Percentiles rank a stretch among this genome's conserved stretches.
Evolutionary conservation across 257 asterid genomes (phyloP).

Genomic region (Leonotis leonurus): DNA sequence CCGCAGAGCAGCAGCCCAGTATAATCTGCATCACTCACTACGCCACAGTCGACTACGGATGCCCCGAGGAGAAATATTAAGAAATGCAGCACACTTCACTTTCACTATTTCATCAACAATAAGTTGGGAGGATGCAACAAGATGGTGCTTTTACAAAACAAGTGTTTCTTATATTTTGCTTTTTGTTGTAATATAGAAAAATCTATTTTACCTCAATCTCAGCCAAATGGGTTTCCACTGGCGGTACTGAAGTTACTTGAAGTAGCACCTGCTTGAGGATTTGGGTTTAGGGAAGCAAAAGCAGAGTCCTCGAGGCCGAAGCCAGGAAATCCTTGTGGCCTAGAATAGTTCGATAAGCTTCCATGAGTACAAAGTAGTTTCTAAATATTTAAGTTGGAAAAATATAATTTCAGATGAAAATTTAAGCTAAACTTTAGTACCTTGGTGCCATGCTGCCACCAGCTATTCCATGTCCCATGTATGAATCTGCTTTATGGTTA

Average conservation of each 20-base stretch:
- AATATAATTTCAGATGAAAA: neutral
- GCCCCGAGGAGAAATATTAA: too few species aligned
- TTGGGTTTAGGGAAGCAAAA: constrained; percentile 44
- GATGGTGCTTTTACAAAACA: constrained; percentile 20
- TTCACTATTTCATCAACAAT: constrained; percentile 19
- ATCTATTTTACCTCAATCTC: constrained; percentile 12
- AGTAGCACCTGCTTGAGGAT: constrained; percentile 58
- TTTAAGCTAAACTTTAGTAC: constrained; percentile 26
- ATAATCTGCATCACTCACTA: too few species aligned
- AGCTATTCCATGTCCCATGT: constrained; percentile 47
- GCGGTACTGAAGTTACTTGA: constrained; percentile 48
- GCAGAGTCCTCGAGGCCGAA: constrained; percentile 43
- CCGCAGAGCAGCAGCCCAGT: constrained; percentile 10
- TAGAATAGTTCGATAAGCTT: constrained; percentile 21
- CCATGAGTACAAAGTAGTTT: neutral
- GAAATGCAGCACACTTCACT: constrained; percentile 20
- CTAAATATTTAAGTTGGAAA: neutral
- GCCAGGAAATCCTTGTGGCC: constrained; percentile 49
- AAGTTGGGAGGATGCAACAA: constrained; percentile 30
- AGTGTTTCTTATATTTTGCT: neutral
- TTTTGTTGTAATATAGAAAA: too few species aligned
- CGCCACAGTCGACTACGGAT: too few species aligned
- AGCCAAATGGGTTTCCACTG: constrained; percentile 88
- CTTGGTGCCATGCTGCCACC: constrained; percentile 56
- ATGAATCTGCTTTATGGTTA: constrained; percentile 38